Base-by-base conservation (phyloP, 192 early-diverging fungal genomes). In the Entrophospora sp. region DNA sequence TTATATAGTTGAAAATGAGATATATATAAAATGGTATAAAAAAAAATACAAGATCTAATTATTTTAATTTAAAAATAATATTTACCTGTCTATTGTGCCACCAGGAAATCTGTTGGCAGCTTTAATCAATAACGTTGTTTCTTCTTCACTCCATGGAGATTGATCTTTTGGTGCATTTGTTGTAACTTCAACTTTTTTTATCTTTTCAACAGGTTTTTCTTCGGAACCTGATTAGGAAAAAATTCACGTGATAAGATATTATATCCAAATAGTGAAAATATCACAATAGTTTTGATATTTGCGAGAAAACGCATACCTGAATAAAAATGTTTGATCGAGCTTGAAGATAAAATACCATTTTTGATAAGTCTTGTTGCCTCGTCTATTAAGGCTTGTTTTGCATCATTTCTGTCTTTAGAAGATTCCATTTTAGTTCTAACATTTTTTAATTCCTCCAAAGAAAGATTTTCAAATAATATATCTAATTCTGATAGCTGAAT, bases 31-130 rank as follows among this genome's bases (percentile, higher is more conserved):
- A 42, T 42, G 40, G 16, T 42, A 16, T 42, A 7, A 42, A 42
- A 10, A 42, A 42, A 42, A 10, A n/a, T n/a, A n/a, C n/a, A n/a
- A 16, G 40, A 10, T 42, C 42, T 14, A 12, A 2, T 13, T 4
- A 77, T 7, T 8, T 32, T 25, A 32, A 18, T 0, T 62, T 22
- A 20, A 68, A 13, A 35, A 77, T 18, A 12, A 16, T 5, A 22
- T 35, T 68, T 71, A 71, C 59, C 85, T 80, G 32, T 80, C 72
- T 24, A 79, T 73, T 12, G 86, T 87, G 16, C 91, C 91, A 22
- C 88, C 88, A 13, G 90, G 91, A 68, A 86, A 91, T 69, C 85
- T 81, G 61, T 92, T 91, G 43, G 85, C 76, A 16, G 88, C 90
- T 68, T 91, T 92, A 72, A 91, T 90, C 14, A 93, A 74, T 3